Base-by-base conservation (phyloP, 345 rosid genomes). In the Schrenkiella parvula region DNA sequence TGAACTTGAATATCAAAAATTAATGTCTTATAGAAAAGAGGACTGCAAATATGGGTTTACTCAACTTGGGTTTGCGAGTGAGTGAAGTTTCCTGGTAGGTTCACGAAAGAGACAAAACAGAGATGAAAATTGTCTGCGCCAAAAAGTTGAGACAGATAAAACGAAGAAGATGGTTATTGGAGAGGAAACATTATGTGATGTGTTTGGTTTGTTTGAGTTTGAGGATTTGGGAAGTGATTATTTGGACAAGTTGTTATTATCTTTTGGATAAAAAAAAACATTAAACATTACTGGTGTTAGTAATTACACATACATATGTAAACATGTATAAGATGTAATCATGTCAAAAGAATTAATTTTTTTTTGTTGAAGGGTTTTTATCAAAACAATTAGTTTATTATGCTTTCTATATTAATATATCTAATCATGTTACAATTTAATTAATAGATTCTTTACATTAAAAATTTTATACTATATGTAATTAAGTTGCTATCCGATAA, bases 181-280 rank as follows among this genome's bases (percentile, higher is more conserved):
- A 38, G 82, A 41, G 44, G 82, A 78, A 22, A 55, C 31, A 15
- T 32, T 48, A 21, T 70, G 76, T 64, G 59, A 55, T 55, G 78
- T 68, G 35, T 72, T 75, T 65, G 89, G 82, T 56, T 62, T 82
- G 25, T 41, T 87, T 12, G 90, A 82, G 72, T 82, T 91, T 61
- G 80, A 84, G 79, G 92, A 89, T 55, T 34, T 91, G 67, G 97
- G 96, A 11, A 82, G 77, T 80, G 96, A 87, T 66, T 89, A 74
- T 68, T 68, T 89, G 79, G 89, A 89, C 13, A 84, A 66, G 65
- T 71, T 89, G 72, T 67, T 87, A 43, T 76, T 88, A 32, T 85
- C 88, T 14, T 82, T 78, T 4, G 87, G 76, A 82, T 42, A 15
- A 32, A 19, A 38, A 8, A 61, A 15, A 32, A 39, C 21, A 63